Percentiles rank a stretch among this genome's conserved stretches.
Evolutionary conservation across 371 early-diverging fungal genomes (phyloP).

Genomic region (Apophysomyces variabilis): DNA sequence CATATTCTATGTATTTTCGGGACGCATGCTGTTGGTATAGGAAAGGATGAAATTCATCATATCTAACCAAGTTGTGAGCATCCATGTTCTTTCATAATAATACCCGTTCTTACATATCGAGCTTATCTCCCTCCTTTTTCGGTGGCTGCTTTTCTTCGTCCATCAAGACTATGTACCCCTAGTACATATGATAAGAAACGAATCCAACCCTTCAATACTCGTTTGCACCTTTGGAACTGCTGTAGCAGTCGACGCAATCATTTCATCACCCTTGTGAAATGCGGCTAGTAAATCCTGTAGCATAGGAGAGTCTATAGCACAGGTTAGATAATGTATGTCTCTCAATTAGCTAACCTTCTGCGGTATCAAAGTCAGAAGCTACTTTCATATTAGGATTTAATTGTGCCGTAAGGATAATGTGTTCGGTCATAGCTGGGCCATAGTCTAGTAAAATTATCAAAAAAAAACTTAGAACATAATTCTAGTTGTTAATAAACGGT

Average conservation of each 20-base stretch:
- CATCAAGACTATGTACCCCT: constrained; percentile 66
- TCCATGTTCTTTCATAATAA: not conserved
- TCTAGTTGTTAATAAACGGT: constrained; percentile 4
- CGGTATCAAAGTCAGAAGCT: constrained; percentile 56
- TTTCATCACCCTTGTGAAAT: constrained; percentile 60
- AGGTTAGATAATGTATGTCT: constrained; percentile 7
- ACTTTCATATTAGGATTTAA: constrained; percentile 72
- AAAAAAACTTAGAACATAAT: not conserved
- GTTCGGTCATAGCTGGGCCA: constrained; percentile 91
- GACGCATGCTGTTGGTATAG: constrained; percentile 73
- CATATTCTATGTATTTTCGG: constrained; percentile 59
- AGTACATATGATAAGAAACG: not conserved
- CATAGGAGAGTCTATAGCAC: constrained; percentile 31
- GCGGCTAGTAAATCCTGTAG: constrained; percentile 38
- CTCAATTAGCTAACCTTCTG: constrained; percentile 42
- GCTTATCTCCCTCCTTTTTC: constrained; percentile 43
- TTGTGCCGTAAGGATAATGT: constrained; percentile 73
- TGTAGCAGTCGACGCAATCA: constrained; percentile 56
- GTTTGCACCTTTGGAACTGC: constrained; percentile 34
- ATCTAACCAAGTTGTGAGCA: constrained; percentile 35
- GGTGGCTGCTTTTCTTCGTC: constrained; percentile 51
- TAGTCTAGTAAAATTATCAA: constrained; percentile 54
- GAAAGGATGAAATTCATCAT: constrained; percentile 91
- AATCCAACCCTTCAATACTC: not conserved
- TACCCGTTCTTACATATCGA: constrained; percentile 52